phyloP scores from a whole-genome alignment of 2,329 filamentous ascomycete species.

The Calonectria naviculata region DNA sequence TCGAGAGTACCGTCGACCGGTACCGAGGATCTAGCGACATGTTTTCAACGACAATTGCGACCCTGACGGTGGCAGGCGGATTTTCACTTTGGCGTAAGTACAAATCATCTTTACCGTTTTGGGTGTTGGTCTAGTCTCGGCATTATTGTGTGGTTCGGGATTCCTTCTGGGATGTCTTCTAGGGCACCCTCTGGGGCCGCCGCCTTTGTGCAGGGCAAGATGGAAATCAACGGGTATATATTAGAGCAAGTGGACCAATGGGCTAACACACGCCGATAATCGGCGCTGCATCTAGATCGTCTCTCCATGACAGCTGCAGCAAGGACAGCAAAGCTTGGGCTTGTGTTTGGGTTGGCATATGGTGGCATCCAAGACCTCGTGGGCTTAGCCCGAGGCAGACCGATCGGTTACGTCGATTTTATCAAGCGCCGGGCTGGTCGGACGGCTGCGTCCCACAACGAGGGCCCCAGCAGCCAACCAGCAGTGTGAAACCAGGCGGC shows the following conservation, averaged over 20 bases:
- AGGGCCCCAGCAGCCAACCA: constrained; percentile 24
- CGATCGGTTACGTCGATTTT: constrained; percentile 80
- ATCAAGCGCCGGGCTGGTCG: constrained; percentile 56
- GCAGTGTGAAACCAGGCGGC: constrained; percentile 21
- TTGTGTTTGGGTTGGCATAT: constrained; percentile 82
- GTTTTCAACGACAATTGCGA: constrained; percentile 83
- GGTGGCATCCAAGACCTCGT: constrained; percentile 84
- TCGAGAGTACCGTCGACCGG: constrained; percentile 88
- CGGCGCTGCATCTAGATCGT: constrained; percentile 66
- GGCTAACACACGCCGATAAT: constrained; percentile 43
- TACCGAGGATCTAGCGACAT: constrained; percentile 78
- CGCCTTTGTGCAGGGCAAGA: constrained; percentile 1
- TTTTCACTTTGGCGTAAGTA: constrained; percentile 88
- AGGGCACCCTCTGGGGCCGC: background rate
- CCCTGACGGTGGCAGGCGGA: constrained; percentile 83
- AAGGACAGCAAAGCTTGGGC: constrained; percentile 81
- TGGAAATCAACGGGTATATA: constrained; percentile 42
- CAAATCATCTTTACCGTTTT: background rate
- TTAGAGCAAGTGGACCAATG: constrained; percentile 32
- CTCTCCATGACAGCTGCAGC: constrained; percentile 83
- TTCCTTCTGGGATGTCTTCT: background rate
- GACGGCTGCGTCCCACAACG: constrained; percentile 21
- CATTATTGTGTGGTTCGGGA: background rate
- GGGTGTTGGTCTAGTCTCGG: background rate
- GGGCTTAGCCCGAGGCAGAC: constrained; percentile 75